phyloP scores from a whole-genome alignment of 441 rosid species.

The Cnidoscolus chayamansa region DNA sequence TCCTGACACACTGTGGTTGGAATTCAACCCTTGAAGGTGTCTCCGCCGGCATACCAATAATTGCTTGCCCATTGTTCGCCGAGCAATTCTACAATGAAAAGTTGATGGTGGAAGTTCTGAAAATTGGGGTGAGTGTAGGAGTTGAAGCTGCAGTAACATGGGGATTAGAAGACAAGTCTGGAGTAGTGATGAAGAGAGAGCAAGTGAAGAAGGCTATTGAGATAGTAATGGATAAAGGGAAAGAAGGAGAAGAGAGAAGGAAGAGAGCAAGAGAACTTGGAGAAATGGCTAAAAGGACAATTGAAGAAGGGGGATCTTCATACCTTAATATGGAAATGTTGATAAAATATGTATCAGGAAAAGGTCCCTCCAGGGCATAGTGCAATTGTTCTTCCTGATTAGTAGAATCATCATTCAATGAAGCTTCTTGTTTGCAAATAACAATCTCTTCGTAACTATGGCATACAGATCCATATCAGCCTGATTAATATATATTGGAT shows the following conservation, averaged over 20 bases:
- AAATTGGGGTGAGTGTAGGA: constrained; percentile 36
- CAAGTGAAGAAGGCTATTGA: constrained; percentile 27
- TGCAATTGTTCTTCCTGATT: too few relatives aligned
- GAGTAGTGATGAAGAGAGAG: constrained; percentile 34
- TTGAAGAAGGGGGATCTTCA: constrained; percentile 47
- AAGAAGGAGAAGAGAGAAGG: constrained; percentile 35
- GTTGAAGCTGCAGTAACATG: constrained; percentile 34
- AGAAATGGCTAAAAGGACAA: constrained; percentile 30
- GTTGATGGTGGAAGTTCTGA: constrained; percentile 33
- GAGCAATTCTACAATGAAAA: constrained; percentile 48
- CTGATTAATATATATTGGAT: too few relatives aligned
- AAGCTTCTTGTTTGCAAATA: too few relatives aligned
- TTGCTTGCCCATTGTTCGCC: constrained; percentile 41
- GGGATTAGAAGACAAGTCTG: constrained; percentile 39
- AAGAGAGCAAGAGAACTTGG: constrained; percentile 30
- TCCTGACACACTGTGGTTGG: constrained; percentile 58
- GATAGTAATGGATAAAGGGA: constrained; percentile 27
- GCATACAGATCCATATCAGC: too few relatives aligned
- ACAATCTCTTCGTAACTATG: too few relatives aligned
- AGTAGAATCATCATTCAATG: too few relatives aligned
- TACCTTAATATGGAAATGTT: constrained; percentile 27
- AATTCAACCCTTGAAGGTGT: constrained; percentile 44
- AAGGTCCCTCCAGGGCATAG: background rate
- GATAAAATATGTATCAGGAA: constrained; percentile 25
- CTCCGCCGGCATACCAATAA: constrained; percentile 32